Evolutionary conservation across 129 eudicot species (phyloP), one percentile per base, ranked within the genome.

Genomic region (Flaveria ramosissima): DNA sequence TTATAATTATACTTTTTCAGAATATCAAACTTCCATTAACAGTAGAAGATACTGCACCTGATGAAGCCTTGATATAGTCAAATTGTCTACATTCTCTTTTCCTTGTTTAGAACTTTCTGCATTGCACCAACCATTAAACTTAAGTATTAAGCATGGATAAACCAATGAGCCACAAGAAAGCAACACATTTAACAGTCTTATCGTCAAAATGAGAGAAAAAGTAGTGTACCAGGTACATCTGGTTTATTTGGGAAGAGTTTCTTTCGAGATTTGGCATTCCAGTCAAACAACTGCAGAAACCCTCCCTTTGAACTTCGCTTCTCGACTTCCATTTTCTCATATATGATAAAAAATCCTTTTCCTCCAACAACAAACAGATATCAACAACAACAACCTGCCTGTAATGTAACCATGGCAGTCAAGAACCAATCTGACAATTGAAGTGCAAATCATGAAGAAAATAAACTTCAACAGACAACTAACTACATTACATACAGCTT

Each of bases 241-340:
- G 89, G 77, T 88, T 86, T 94, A 85, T 85, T 89, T 7, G 96
- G 81, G 86, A 94, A 94, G 68, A 94, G 90, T 82, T 91, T 94
- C 86, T 94, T 94, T 72, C 93, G 84, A 24, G 98, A 94, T 83
- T 94, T 94, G 78, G n/a, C 90, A 84, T 91, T 91, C 98, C 98
- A 94, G 72, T 94, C 98, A 67, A 94, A 94, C 88, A 94, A 71
- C 85, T 94, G 93, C 61, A 91, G 88, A 80, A 94, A 89, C 26
- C 97, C 92, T 82, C 98, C 98, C 82, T 89, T 94, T 6, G 88
- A 92, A 55, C 89, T 85, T 82, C 86, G 87, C 51, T 87, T 89
- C 70, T 94, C 98, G 68, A 88, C 88, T 83, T 92, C 97, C 98
- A 94, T 94, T 81, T 82, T 79, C 74, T 81, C 90, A 83, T 77